Conservation (phyloP, 331 rosid species). For the Ulmus americana region DNA sequence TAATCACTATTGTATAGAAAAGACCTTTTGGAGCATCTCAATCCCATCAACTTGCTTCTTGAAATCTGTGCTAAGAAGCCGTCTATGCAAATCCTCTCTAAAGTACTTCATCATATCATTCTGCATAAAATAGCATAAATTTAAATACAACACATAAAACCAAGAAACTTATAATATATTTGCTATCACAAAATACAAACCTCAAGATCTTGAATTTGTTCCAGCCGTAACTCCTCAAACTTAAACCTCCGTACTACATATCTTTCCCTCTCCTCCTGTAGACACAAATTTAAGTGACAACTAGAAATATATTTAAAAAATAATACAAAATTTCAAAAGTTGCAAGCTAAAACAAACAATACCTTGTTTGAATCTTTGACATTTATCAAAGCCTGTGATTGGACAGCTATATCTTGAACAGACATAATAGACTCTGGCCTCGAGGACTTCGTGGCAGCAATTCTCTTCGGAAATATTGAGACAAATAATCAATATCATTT, state of each 20-base stretch:
- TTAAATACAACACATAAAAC: background rate
- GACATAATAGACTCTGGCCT: constrained; percentile 53
- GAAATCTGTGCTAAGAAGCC: constrained; percentile 85
- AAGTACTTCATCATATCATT: constrained; percentile 84
- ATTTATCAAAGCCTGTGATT: constrained; percentile 71
- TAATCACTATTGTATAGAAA: constrained; percentile 5
- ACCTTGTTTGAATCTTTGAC: constrained; percentile 94
- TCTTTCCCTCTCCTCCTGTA: constrained; percentile 94
- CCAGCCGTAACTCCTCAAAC: constrained; percentile 89
- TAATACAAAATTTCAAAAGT: constrained; percentile 1
- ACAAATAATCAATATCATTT: constrained; percentile 13
- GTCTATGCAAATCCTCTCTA: constrained; percentile 92
- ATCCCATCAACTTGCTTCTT: constrained; percentile 97
- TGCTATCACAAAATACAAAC: constrained; percentile 29
- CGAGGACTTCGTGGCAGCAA: constrained; percentile 39
- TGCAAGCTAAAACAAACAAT: constrained; percentile 18
- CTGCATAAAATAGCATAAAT: constrained; percentile 43
- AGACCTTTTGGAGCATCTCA: constrained; percentile 89
- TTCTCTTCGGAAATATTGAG: constrained; percentile 48
- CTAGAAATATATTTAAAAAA: constrained; percentile 22
- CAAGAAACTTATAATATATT: background rate
- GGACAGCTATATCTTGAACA: constrained; percentile 70
- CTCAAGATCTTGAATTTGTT: constrained; percentile 99
- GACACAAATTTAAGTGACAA: constrained; percentile 14
- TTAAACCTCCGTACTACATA: constrained; percentile 71